Base-by-base conservation (phyloP, 495 filamentous ascomycete species). In the Tuber umbilicatum region DNA sequence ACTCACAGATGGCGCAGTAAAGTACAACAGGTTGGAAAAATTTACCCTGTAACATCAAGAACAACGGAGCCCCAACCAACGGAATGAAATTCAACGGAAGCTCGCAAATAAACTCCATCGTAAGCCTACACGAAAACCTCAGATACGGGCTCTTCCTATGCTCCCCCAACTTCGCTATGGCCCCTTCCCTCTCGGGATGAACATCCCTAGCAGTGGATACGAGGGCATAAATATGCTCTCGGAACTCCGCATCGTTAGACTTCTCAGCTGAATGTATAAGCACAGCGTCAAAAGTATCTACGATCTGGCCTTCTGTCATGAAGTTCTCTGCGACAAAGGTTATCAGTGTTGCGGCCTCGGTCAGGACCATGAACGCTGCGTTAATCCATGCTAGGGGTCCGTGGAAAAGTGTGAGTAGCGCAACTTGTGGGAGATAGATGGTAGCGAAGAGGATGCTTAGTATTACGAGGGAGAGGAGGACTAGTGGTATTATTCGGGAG, bases 31-130 rank as follows among this genome's bases (percentile, higher is more conserved):
- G 79, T 80, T 35, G 70, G 12, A 19, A 6, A 16, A 40, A 45
- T 82, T 84, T 87, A 78, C 93, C 94, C 83, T 96, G 91, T 41
- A 95, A 76, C 21, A 91, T 70, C 12, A 97, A 86, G 83, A 96
- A 99, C 0, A 93, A 79, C 19, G 89, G 84, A 2, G 94, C 94
- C 4, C 95, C 95, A 31, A 98, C 87, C 0, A 97, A 87, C 0
- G 95, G 95, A 64, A 99, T 91, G 74, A 97, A 90, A 83, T 97
- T 97, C 70, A 98, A 86, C 19, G 95, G 94, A n/a, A 97, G 85
- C 79, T 93, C 92, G 60, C 92, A 81, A n/a, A 93, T 82, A 73
- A 94, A 90, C 83, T 94, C 91, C 72, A 90, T 76, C 72, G 93
- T 93, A 80, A 94, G 91, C n/a, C 89, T 87, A 21, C 92, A 77